A percentile compares a stretch with the other conserved stretches of the same genome.
phyloP scores from a whole-genome alignment of 2,329 filamentous ascomycete species.

The Hypoxylon sp. region DNA sequence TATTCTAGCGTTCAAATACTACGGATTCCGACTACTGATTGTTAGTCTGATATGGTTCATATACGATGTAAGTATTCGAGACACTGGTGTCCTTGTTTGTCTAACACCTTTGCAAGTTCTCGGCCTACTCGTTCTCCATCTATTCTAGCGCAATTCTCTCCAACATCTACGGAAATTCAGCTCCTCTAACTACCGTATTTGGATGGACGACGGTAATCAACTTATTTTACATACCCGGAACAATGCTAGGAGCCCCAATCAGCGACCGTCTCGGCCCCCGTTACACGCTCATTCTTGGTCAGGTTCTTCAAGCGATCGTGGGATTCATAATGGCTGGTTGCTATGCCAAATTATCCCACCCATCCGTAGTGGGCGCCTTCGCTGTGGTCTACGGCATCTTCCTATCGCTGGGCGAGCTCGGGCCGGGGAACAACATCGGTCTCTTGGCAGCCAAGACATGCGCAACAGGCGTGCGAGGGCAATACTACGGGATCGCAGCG shows the following conservation, averaged over 20 bases:
- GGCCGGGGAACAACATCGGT: constrained; percentile 91
- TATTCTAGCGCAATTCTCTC: constrained; percentile 80
- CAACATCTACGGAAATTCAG: constrained; percentile 66
- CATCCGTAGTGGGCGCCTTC: constrained; percentile 75
- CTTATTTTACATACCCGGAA: constrained; percentile 87
- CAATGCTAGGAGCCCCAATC: constrained; percentile 77
- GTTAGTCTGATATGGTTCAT: constrained; percentile 86
- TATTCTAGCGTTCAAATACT: constrained; percentile 66
- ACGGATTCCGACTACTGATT: constrained; percentile 74
- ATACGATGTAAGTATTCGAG: constrained; percentile 70
- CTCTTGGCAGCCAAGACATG: constrained; percentile 86
- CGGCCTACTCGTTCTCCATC: constrained; percentile 83
- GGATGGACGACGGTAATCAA: constrained; percentile 92
- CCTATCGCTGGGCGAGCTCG: constrained; percentile 78
- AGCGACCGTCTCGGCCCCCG: constrained; percentile 83
- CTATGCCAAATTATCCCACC: constrained; percentile 73
- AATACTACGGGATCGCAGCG: constrained; percentile 75
- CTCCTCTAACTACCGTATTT: constrained; percentile 78
- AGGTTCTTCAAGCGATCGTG: constrained; percentile 76
- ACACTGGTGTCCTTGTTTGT: too few species aligned
- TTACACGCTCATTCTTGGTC: constrained; percentile 75
- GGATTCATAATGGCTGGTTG: constrained; percentile 90
- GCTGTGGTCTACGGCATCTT: constrained; percentile 84
- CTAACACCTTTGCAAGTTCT: constrained; percentile 62
- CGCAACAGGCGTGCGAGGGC: constrained; percentile 85